Evolutionary conservation across 176 grass and related monocot species (phyloP).

Genomic region (Avena eriantha): DNA sequence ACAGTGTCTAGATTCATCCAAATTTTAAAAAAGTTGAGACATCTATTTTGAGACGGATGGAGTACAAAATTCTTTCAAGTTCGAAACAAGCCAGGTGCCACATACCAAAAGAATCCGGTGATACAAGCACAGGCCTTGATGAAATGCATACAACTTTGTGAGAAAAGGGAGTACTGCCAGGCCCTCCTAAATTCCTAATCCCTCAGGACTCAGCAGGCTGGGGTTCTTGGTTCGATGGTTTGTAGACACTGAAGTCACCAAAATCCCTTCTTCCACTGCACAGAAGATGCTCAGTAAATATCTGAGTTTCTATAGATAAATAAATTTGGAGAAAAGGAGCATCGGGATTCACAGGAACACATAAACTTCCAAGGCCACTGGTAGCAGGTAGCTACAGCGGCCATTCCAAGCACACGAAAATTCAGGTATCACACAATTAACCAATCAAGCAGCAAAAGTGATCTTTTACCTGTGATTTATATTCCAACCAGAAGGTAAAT

Average conservation of each 20-base stretch:
- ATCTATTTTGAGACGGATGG: too few relatives aligned
- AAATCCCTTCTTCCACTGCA: conserved; percentile 84
- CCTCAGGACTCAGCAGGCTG: conserved; percentile 21
- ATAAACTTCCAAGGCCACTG: conserved; percentile 23
- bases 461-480: conserved; percentile 84
- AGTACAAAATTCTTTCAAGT: background rate
- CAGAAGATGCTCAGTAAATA: conserved; percentile 28
- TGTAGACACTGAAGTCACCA: conserved; percentile 88
- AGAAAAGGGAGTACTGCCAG: background rate
- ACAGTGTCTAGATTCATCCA: too few relatives aligned
- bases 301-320: conserved; percentile 33
- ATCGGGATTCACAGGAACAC: background rate
- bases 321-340: background rate
- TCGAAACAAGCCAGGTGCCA: background rate
- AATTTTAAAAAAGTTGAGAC: too few relatives aligned
- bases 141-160: conserved; percentile 1
- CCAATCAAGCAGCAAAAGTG: background rate
- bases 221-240: conserved; percentile 51
- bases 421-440: background rate
- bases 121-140: conserved; percentile 4
- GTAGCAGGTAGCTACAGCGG: background rate
- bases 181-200: conserved; percentile 24
- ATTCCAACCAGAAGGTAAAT: conserved; percentile 86
- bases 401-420: background rate
- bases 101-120: background rate